Evolutionary conservation across 768 basidiomycete species (phyloP).

Genomic region (Tricholoma matsutake): DNA sequence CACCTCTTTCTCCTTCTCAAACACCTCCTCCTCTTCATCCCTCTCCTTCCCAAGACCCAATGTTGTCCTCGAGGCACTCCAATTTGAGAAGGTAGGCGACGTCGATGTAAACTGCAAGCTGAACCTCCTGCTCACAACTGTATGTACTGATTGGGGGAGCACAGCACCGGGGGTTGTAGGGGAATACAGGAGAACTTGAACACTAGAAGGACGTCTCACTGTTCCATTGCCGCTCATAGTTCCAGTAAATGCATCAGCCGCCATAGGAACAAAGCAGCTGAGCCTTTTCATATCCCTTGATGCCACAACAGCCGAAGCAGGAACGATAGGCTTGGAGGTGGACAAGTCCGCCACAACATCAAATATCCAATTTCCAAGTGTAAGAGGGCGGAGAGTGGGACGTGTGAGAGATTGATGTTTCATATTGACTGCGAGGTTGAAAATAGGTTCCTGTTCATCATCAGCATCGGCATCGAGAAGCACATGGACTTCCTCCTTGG

Average conservation of each 20-base stretch:
- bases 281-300: slow-evolving; percentile 21
- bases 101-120: too few species aligned
- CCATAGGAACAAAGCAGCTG: slow-evolving; percentile 34
- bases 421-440: slow-evolving; percentile 14
- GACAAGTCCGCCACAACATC: slow-evolving; percentile 72
- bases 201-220: not conserved
- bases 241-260: slow-evolving; percentile 22
- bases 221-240: not conserved
- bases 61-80: not conserved
- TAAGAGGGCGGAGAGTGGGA: slow-evolving; percentile 48
- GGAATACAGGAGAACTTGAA: too few species aligned
- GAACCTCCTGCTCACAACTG: too few species aligned
- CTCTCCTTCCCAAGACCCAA: too few species aligned
- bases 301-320: slow-evolving; percentile 18
- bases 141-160: too few species aligned
- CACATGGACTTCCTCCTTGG: slow-evolving; percentile 45
- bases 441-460: slow-evolving; percentile 23
- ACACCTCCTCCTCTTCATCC: too few species aligned
- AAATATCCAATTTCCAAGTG: slow-evolving; percentile 82
- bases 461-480: slow-evolving; percentile 45
- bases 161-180: too few species aligned
- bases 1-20: too few species aligned
- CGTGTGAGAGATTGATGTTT: slow-evolving; percentile 37
- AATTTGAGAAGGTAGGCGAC: not conserved
- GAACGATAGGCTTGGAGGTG: not conserved